phyloP scores from a whole-genome alignment of 495 filamentous ascomycete species.

The Aspergillus hancockii region DNA sequence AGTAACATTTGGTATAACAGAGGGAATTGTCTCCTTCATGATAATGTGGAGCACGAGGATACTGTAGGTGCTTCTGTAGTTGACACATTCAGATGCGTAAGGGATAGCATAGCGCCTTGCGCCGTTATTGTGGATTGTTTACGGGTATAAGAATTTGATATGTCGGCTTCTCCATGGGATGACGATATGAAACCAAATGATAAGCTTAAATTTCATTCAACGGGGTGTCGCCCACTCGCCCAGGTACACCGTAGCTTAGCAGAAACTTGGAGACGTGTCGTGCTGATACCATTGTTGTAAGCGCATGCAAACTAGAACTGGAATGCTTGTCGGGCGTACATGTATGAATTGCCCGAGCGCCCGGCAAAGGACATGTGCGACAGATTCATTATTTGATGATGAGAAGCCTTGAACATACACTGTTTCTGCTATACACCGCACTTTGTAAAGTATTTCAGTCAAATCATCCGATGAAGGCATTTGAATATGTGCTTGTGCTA shows the following conservation, averaged over 20 bases:
- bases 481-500: neutral
- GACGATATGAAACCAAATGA: neutral
- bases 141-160: neutral
- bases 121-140: neutral
- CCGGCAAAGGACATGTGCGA: neutral
- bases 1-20: neutral
- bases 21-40: neutral
- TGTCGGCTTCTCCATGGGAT: neutral
- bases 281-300: neutral
- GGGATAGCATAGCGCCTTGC: neutral
- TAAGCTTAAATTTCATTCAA: neutral
- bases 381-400: neutral
- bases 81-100: neutral
- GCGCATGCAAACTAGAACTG: neutral
- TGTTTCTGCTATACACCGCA: neutral
- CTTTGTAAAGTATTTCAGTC: neutral
- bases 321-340: neutral
- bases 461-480: neutral
- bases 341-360: neutral
- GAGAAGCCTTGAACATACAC: neutral
- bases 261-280: neutral
- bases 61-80: neutral
- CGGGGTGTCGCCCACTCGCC: neutral
- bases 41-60: neutral
- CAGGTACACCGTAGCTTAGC: neutral